These are phyloP conservation scores for Papiliotrema flavescens DNA, from an alignment of 1,284 basidiomycete species.

Conservation along the genomic window DNA sequence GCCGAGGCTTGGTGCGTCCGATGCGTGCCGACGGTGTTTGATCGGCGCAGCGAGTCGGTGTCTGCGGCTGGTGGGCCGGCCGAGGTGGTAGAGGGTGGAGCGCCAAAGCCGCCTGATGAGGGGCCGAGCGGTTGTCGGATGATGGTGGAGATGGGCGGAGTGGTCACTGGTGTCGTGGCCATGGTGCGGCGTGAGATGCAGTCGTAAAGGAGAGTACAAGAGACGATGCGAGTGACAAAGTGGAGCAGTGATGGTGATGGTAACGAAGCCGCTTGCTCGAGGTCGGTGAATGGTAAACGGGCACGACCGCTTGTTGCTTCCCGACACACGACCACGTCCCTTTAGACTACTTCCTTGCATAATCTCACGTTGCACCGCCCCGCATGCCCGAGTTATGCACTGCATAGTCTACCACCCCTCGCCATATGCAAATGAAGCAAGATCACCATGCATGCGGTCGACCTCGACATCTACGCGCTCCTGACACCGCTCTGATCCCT, in stretches of 20 bases:
- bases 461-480: conserved; percentile 24
- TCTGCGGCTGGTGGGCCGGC: conserved; percentile 34
- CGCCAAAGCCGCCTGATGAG: conserved; percentile 24
- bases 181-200: background rate
- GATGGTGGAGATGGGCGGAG: conserved; percentile 20
- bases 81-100: conserved; percentile 10
- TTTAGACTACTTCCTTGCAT: background rate
- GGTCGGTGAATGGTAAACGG: background rate
- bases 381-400: background rate
- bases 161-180: conserved; percentile 4
- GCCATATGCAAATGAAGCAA: too few relatives aligned
- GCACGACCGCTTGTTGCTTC: background rate
- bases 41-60: conserved; percentile 30
- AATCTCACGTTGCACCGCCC: background rate
- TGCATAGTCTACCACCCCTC: background rate
- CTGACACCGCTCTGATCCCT: conserved; percentile 50
- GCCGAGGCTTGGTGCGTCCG: conserved; percentile 24
- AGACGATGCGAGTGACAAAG: background rate
- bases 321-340: background rate
- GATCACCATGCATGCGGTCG: too few relatives aligned
- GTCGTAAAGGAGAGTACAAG: background rate
- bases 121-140: conserved; percentile 45
- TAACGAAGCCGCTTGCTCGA: background rate
- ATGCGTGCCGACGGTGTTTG: conserved; percentile 35
- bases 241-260: background rate